A percentile compares a stretch with the other conserved stretches of the same genome.
phyloP scores from a whole-genome alignment of 352 stramenopile genomes.

The Pythium myriotylum region DNA sequence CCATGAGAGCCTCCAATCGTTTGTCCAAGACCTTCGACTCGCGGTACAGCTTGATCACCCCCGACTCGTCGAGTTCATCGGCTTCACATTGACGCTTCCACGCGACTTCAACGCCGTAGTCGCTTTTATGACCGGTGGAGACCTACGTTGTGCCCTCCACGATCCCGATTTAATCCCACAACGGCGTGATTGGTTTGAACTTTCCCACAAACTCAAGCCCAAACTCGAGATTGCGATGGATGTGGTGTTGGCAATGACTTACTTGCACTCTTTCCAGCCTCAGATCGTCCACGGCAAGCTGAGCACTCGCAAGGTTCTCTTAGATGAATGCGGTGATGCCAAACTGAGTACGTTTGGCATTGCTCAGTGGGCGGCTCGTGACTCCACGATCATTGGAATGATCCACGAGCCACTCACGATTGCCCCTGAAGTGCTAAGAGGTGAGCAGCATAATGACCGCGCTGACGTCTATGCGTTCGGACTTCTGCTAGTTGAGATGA shows the following conservation, averaged over 20 bases:
- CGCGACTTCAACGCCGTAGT: not conserved
- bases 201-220: not conserved
- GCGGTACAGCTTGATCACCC: not conserved
- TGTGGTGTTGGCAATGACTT: not conserved
- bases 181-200: not conserved
- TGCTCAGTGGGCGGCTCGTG: no score
- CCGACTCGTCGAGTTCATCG: not conserved
- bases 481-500: not conserved
- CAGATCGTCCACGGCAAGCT: not conserved
- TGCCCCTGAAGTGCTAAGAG: not conserved
- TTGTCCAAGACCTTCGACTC: no score
- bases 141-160: not conserved
- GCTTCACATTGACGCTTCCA: not conserved
- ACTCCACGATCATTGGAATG: no score
- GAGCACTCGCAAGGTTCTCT: not conserved
- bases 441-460: not conserved
- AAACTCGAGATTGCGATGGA: constrained; percentile 2
- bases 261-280: not conserved
- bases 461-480: not conserved
- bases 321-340: not conserved
- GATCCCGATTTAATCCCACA: not conserved
- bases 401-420: no score
- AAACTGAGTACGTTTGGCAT: not conserved
- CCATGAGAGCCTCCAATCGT: no score
- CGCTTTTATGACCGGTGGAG: not conserved